Evolutionary conservation across 2,329 filamentous ascomycete genomes (phyloP).

Genomic region (Hawksworthiomyces lignivorus): DNA sequence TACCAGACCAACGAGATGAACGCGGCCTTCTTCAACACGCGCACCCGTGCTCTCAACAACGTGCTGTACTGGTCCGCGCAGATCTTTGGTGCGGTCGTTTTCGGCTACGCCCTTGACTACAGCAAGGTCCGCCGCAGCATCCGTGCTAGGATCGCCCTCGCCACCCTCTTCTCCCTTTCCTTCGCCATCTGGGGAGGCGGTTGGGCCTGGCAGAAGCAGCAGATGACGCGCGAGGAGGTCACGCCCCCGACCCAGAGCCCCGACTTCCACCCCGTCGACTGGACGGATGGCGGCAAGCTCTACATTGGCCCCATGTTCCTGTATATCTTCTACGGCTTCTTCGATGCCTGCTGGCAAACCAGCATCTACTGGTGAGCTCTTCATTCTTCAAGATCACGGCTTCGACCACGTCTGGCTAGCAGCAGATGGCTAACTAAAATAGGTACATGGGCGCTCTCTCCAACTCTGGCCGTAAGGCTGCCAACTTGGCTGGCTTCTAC

Average conservation of each 20-base stretch:
- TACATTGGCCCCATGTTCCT: slow-evolving; percentile 78
- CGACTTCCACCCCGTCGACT: slow-evolving; percentile 44
- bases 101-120: slow-evolving; percentile 64
- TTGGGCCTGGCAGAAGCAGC: slow-evolving; percentile 64
- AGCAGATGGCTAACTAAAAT: background rate
- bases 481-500: slow-evolving; percentile 65
- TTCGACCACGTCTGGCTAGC: background rate
- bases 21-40: slow-evolving; percentile 60
- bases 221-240: slow-evolving; percentile 40
- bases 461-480: slow-evolving; percentile 85
- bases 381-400: too few relatives aligned
- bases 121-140: slow-evolving; percentile 51
- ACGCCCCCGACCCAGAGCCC: slow-evolving; percentile 13
- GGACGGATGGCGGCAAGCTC: slow-evolving; percentile 46
- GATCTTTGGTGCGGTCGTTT: slow-evolving; percentile 66
- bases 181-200: slow-evolving; percentile 78
- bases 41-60: slow-evolving; percentile 66
- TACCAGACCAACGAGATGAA: slow-evolving; percentile 68
- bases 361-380: slow-evolving; percentile 65
- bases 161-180: slow-evolving; percentile 58
- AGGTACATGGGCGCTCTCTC: slow-evolving; percentile 89
- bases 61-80: slow-evolving; percentile 74
- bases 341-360: slow-evolving; percentile 85
- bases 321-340: slow-evolving; percentile 86
- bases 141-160: slow-evolving; percentile 59